These are phyloP conservation scores for Aspergillus glaucus DNA, from an alignment of 2,329 filamentous ascomycete species.

Conservation along the genomic window DNA sequence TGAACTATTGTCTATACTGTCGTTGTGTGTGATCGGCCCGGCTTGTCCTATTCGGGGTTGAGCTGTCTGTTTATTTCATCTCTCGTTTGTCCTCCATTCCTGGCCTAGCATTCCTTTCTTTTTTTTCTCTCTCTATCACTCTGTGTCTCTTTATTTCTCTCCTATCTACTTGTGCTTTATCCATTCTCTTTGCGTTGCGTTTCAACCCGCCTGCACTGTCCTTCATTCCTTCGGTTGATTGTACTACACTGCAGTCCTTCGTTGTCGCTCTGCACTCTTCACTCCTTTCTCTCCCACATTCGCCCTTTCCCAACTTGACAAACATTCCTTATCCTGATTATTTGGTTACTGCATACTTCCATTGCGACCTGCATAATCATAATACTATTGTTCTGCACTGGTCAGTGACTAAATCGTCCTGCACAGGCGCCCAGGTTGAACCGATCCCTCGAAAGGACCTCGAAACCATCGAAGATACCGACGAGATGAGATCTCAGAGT, in stretches of 20 bases:
- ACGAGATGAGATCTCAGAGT: slow-evolving; percentile 35
- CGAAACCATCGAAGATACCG: slow-evolving; percentile 23
- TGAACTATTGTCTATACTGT: slow-evolving; percentile 5
- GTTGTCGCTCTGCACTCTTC: slow-evolving; percentile 6
- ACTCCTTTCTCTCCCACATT: not conserved
- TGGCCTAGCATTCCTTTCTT: slow-evolving; percentile 5
- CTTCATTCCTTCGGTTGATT: slow-evolving; percentile 17
- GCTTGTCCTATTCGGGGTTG: slow-evolving; percentile 18
- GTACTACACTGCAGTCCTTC: slow-evolving; percentile 8
- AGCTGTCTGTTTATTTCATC: slow-evolving; percentile 38
- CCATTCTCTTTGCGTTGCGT: slow-evolving; percentile 3
- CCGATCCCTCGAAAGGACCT: slow-evolving; percentile 20
- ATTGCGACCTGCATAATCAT: not conserved
- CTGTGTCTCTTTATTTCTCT: slow-evolving; percentile 11
- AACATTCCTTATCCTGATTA: not conserved
- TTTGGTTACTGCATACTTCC: slow-evolving; percentile 4
- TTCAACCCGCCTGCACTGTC: slow-evolving; percentile 8
- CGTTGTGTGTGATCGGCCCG: slow-evolving; percentile 18
- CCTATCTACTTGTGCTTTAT: slow-evolving; percentile 9
- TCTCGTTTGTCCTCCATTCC: slow-evolving; percentile 28
- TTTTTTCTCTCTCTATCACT: slow-evolving; percentile 15
- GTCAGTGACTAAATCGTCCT: slow-evolving; percentile 15
- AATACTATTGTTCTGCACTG: not conserved
- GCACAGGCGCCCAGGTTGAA: slow-evolving; percentile 25
- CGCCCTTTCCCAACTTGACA: slow-evolving; percentile 1